Conservation (phyloP, 345 rosid species). For the Clarkia xantiana region DNA sequence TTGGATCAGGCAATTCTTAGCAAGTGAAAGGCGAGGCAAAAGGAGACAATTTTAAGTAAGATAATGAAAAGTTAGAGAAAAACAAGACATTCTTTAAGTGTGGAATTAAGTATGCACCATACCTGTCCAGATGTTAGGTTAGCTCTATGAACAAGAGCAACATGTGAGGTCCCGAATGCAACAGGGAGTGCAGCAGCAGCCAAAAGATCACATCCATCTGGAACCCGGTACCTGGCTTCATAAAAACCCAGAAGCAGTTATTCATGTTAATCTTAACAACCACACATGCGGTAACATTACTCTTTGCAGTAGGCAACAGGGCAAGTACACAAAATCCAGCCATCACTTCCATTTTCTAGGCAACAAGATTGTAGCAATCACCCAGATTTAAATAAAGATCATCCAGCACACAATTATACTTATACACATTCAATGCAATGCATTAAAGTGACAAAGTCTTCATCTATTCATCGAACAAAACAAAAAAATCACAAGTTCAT, state of each 20-base stretch:
- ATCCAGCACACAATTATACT: not conserved
- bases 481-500: not conserved
- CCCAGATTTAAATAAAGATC: not conserved
- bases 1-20: not conserved
- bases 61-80: not conserved
- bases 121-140: slow-evolving; percentile 57
- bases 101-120: no score
- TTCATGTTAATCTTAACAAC: no score
- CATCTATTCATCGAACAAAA: not conserved
- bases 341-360: no score
- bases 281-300: no score
- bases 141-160: slow-evolving; percentile 87
- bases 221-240: slow-evolving; percentile 41
- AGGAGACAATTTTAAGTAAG: not conserved
- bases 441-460: not conserved
- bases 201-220: slow-evolving; percentile 68
- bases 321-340: no score
- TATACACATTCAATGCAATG: not conserved
- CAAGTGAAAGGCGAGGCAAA: not conserved
- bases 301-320: no score
- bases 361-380: no score
- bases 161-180: slow-evolving; percentile 89
- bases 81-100: no score
- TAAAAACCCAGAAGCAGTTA: not conserved
- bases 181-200: slow-evolving; percentile 85